These are phyloP conservation scores for Cordyceps javanica DNA, from an alignment of 2,329 filamentous ascomycete species.

Conservation along the genomic window DNA sequence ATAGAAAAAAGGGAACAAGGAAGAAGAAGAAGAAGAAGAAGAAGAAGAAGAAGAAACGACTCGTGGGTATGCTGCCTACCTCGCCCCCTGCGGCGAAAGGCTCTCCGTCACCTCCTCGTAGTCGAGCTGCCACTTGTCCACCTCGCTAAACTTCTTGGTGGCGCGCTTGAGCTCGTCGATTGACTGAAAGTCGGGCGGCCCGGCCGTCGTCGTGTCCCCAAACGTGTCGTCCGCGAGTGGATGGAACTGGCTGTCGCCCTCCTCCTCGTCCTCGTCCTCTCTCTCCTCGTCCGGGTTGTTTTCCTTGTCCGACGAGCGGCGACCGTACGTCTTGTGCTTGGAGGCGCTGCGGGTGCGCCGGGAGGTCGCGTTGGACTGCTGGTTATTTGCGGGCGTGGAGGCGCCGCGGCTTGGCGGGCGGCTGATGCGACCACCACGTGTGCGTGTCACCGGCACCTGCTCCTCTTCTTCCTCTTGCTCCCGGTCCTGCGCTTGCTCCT, in stretches of 20 bases:
- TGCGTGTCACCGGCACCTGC: conserved; percentile 16
- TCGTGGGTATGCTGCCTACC: too few relatives aligned
- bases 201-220: conserved; percentile 28
- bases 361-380: conserved; percentile 13
- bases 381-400: conserved; percentile 14
- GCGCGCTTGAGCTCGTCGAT: conserved; percentile 53
- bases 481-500: conserved; percentile 47
- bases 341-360: background rate
- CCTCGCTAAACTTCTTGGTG: conserved; percentile 59
- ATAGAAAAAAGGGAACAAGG: too few relatives aligned
- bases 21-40: too few relatives aligned
- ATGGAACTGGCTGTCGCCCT: conserved; percentile 31
- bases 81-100: conserved; percentile 7
- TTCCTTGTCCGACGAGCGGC: conserved; percentile 51
- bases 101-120: conserved; percentile 55
- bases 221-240: conserved; percentile 42
- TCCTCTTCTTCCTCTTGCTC: conserved; percentile 17
- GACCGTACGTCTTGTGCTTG: conserved; percentile 42
- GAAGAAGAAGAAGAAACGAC: too few relatives aligned
- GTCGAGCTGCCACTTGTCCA: conserved; percentile 62
- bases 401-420: background rate
- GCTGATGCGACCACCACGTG: conserved; percentile 17
- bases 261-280: conserved; percentile 25
- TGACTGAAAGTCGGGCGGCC: conserved; percentile 31
- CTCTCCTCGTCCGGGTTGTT: conserved; percentile 37